Percentiles rank a stretch among this genome's conserved stretches.
Conservation (phyloP, 2,329 filamentous ascomycete genomes). For the Whalleya microplaca region DNA sequence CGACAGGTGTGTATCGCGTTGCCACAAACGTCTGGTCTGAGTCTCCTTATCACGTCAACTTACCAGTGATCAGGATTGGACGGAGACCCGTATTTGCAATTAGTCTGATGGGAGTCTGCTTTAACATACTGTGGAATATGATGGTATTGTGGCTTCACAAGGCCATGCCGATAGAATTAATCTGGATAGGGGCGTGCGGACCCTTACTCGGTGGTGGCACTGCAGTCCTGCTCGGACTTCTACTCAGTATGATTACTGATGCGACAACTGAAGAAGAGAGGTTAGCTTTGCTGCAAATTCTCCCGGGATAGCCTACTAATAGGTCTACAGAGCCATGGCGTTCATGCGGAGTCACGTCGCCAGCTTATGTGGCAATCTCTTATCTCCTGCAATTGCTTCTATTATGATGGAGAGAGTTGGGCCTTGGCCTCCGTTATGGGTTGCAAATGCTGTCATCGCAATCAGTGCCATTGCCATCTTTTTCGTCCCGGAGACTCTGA, state of each 20-base stretch:
- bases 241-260: conserved; percentile 43
- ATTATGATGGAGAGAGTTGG: conserved; percentile 34
- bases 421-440: conserved; percentile 32
- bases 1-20: conserved; percentile 26
- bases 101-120: conserved; percentile 35
- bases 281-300: conserved; percentile 21
- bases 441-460: conserved; percentile 21
- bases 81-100: conserved; percentile 41
- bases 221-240: conserved; percentile 35
- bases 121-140: conserved; percentile 33
- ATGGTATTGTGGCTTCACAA: conserved; percentile 38
- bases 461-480: conserved; percentile 24
- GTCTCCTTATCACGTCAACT: not conserved
- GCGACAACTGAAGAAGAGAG: conserved; percentile 40
- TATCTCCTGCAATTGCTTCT: conserved; percentile 33
- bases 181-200: conserved; percentile 40
- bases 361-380: conserved; percentile 49
- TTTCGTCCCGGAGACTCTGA: conserved; percentile 36
- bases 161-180: conserved; percentile 38
- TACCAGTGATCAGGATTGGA: conserved; percentile 35
- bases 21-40: not conserved
- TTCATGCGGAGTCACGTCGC: conserved; percentile 58
- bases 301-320: not conserved
- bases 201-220: conserved; percentile 42
- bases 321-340: conserved; percentile 37